Base-by-base conservation (phyloP, 169 alveolate species). In the Plasmodium gonderi region DNA sequence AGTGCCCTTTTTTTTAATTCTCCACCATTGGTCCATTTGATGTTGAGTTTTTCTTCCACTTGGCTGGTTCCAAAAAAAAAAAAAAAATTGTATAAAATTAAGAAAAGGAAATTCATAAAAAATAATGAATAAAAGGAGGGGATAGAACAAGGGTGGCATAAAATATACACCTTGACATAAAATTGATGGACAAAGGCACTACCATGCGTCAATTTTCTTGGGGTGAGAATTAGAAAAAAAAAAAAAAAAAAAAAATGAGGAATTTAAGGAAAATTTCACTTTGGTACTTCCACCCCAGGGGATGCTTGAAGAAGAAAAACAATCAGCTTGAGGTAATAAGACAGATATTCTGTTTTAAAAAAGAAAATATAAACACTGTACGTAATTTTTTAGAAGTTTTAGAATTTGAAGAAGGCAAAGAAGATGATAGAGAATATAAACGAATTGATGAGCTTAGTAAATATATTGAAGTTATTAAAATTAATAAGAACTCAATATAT, bases 371-470 rank as follows among this genome's bases (percentile, higher is more conserved):
- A 33, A 83, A 72, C 36, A 83, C 85, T 0, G 7, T 72, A 26
- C 54, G 26, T 5, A 68, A 69, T 20, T 83, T 83, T 38, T 60
- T 83, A 36, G 92, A 83, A 2, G 44, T 45, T 29, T 42, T 83
- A 11, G 82, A 74, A 9, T 83, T 83, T 49, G 80, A 80, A 40
- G 91, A 67, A 5, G 82, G 44, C 36, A 79, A 23, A 47, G 80
- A 81, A 23, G 83, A 83, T 20, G 81, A 45, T 12, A 83, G 36
- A 12, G 92, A 83, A 51, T 83, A 83, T 42, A 83, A 23, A 72
- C 81, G 82, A 11, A 49, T 83, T 76, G 85, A 83, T 47, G 92
- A 83, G 12, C 83, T 83, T 12, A 83, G 92, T 42, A 83, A 83
- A 72, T 83, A 83, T 76, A 36, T 83, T 12, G 92, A 83, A 49